Conservation (phyloP, 495 filamentous ascomycete species). For the Letharia columbiana region DNA sequence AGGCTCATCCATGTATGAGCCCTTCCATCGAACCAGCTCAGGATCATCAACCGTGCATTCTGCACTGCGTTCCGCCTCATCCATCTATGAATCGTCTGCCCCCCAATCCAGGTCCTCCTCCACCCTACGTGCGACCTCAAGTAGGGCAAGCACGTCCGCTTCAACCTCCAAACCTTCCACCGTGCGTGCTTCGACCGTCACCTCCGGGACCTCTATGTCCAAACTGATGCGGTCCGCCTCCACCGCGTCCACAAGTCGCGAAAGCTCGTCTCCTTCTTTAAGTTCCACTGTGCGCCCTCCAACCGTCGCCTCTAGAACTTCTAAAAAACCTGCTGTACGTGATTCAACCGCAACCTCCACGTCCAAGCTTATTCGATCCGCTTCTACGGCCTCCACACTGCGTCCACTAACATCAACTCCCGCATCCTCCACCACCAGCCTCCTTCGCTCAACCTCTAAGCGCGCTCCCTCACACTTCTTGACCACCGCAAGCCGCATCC, state of each 20-base stretch:
- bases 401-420: not conserved
- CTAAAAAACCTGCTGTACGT: not conserved
- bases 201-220: not conserved
- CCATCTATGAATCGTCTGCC: too few relatives aligned
- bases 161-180: not conserved
- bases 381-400: not conserved
- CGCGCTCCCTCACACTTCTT: not conserved
- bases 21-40: not conserved
- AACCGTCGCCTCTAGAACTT: not conserved
- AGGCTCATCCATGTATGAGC: not conserved
- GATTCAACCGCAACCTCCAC: not conserved
- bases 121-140: too few relatives aligned
- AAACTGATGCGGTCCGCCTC: not conserved
- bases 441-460: not conserved
- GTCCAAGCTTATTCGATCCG: not conserved
- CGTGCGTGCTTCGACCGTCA: not conserved
- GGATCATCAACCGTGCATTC: not conserved
- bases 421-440: not conserved
- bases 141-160: not conserved
- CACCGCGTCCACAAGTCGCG: conserved; percentile 4
- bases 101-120: too few relatives aligned
- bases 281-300: not conserved
- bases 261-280: not conserved
- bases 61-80: not conserved
- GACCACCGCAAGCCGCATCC: not conserved